Percentiles rank a stretch among this genome's conserved stretches.
Conservation (phyloP, 2,329 filamentous ascomycete species). For the Alternaria arborescens region DNA sequence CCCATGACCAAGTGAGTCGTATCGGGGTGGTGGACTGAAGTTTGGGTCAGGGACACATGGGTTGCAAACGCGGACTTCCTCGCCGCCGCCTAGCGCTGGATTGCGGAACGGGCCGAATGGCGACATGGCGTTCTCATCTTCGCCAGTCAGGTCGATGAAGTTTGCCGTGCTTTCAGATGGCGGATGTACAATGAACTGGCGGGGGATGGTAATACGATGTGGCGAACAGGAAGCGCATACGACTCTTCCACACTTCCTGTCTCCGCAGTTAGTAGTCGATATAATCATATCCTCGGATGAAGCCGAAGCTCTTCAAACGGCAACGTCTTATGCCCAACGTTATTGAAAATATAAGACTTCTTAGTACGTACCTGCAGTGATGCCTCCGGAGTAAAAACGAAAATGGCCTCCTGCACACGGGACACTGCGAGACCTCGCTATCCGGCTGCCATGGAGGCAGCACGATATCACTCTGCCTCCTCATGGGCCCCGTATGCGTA, state of each 20-base stretch:
- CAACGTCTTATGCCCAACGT: background rate
- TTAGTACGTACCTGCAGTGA: conserved; percentile 76
- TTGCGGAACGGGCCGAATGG: conserved; percentile 50
- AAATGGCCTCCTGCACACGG: conserved; percentile 83
- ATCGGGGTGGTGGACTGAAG: conserved; percentile 65
- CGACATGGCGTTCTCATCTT: conserved; percentile 42
- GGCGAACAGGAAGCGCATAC: conserved; percentile 91
- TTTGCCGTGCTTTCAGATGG: conserved; percentile 38
- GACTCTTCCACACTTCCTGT: conserved; percentile 87
- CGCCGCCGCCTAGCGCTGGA: conserved; percentile 67
- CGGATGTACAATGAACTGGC: conserved; percentile 89
- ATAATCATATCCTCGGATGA: background rate
- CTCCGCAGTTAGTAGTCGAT: background rate
- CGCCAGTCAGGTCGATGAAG: conserved; percentile 58
- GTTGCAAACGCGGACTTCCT: conserved; percentile 75
- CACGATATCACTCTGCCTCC: conserved; percentile 57
- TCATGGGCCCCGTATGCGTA: conserved; percentile 16
- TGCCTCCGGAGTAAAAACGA: conserved; percentile 89
- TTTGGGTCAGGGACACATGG: conserved; percentile 77
- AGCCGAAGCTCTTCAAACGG: background rate
- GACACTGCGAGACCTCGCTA: conserved; percentile 79
- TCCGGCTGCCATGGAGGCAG: conserved; percentile 90
- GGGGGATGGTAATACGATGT: conserved; percentile 91
- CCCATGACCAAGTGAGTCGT: conserved; percentile 18
- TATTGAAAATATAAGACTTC: background rate